Evolutionary conservation across 2,329 filamentous ascomycete species (phyloP).

Genomic region (Ophiostoma australiae): DNA sequence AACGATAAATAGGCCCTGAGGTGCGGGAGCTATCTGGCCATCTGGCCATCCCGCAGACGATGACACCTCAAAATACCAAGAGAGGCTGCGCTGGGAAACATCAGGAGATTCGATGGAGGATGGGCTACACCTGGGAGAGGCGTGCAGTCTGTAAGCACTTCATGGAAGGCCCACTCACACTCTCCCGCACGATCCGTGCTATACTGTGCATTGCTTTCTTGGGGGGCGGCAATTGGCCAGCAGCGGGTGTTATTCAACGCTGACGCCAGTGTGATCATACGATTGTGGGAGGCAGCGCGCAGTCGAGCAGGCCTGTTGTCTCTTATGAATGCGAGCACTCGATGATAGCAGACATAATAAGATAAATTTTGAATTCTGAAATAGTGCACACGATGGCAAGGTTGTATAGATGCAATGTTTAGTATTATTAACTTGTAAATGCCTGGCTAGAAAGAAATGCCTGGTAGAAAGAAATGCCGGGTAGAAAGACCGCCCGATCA

Average conservation of each 20-base stretch:
- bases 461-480: too few relatives aligned
- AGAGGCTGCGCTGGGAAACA: neutral
- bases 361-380: too few relatives aligned
- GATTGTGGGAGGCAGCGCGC: neutral
- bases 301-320: neutral
- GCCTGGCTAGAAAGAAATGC: too few relatives aligned
- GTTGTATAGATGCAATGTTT: too few relatives aligned
- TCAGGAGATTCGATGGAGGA: neutral
- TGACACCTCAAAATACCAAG: neutral
- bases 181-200: neutral
- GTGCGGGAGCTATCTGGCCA: neutral
- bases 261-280: neutral
- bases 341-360: too few relatives aligned
- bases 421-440: too few relatives aligned
- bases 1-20: too few relatives aligned
- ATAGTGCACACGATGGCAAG: too few relatives aligned
- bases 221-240: neutral
- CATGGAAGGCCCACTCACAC: neutral
- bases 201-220: neutral
- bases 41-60: neutral
- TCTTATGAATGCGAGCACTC: too few relatives aligned
- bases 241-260: too few relatives aligned
- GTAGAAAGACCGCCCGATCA: too few relatives aligned
- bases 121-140: neutral
- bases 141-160: neutral